A percentile compares a stretch with the other conserved stretches of the same genome.
Evolutionary conservation across 441 rosid genomes (phyloP).

Genomic region (Raphanus hybrid): DNA sequence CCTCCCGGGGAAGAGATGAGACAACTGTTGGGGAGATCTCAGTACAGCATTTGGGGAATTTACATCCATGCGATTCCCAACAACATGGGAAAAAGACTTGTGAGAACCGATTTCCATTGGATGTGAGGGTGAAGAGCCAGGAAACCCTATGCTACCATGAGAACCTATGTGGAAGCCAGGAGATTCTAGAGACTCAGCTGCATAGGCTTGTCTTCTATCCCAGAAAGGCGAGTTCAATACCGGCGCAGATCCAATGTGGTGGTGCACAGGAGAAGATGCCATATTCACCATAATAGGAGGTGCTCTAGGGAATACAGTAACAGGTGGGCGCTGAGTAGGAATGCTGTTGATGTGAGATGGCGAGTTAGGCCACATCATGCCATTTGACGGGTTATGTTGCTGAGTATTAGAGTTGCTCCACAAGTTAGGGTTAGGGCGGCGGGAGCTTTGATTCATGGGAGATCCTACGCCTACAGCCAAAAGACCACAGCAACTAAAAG

Average conservation of each 20-base stretch:
- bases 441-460: constrained; percentile 64
- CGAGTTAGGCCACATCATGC: constrained; percentile 70
- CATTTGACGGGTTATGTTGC: constrained; percentile 55
- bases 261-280: constrained; percentile 62
- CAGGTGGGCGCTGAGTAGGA: constrained; percentile 53
- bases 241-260: constrained; percentile 74
- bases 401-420: constrained; percentile 62
- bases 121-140: constrained; percentile 55
- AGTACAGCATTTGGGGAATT: constrained; percentile 50
- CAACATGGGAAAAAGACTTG: constrained; percentile 54
- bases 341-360: constrained; percentile 54
- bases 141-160: constrained; percentile 57
- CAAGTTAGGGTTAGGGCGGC: constrained; percentile 51
- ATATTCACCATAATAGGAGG: constrained; percentile 59
- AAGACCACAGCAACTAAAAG: constrained; percentile 30
- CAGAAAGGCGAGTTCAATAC: constrained; percentile 60
- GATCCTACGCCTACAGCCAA: constrained; percentile 59
- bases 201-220: constrained; percentile 63
- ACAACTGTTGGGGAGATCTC: constrained; percentile 58
- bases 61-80: constrained; percentile 60
- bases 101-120: constrained; percentile 63
- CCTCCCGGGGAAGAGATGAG: constrained; percentile 46
- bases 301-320: constrained; percentile 59
- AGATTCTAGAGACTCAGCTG: constrained; percentile 63
- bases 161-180: constrained; percentile 67